Base-by-base conservation (phyloP, 2,329 filamentous ascomycete species). In the Colletotrichum caudatum region DNA sequence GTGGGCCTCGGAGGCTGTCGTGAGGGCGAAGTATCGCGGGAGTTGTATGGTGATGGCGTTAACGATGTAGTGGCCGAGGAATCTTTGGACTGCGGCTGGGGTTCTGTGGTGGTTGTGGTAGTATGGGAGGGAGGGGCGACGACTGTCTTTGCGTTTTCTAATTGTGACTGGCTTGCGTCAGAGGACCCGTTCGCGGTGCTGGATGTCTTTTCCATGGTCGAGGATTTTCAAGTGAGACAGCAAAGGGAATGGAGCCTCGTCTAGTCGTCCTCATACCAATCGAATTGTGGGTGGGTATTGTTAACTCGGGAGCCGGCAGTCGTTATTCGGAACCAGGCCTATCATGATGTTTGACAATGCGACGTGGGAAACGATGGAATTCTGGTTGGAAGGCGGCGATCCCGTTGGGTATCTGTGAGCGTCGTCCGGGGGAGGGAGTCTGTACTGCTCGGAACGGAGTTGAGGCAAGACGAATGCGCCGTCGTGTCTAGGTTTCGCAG, bases 1-100 rank as follows among this genome's bases (percentile, higher is more conserved):
- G 80, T 76, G 48, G 80, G 78, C 76, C 78, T 81, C 75, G 76
- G 78, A 48, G 76, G 75, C 39, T 82, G 82, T 62, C 84, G 80
- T 60, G 80, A 81, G 20, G 86, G 86, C 16, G 86, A 88, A 23
- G 84, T 78, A 67, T 88, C 86, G 76, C 86, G 81, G 20, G 82
- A 84, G 48, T 78, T 78, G 61, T 78, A 75, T 56, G 82, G 81
- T 57, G 83, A 83, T 23, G 79, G 78, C 29, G 74, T 77, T 71
- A 76, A 74, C 50, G 82, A 83, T 75, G 77, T 82, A 69, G 76
- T 79, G 53, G 79, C 76, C 33, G 82, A 82, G 5, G 81, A 81
- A 59, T 78, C 79, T 74, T 77, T 82, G 44, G 81, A 80, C 56
- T 75, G 77, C 29, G 69, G 46, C 66, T 80, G 79, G 66, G 75